Percentiles rank a stretch among this genome's conserved stretches.
These are phyloP conservation scores for Populus trichocarpa DNA, from an alignment of 441 rosid species.

Conservation along the genomic window DNA sequence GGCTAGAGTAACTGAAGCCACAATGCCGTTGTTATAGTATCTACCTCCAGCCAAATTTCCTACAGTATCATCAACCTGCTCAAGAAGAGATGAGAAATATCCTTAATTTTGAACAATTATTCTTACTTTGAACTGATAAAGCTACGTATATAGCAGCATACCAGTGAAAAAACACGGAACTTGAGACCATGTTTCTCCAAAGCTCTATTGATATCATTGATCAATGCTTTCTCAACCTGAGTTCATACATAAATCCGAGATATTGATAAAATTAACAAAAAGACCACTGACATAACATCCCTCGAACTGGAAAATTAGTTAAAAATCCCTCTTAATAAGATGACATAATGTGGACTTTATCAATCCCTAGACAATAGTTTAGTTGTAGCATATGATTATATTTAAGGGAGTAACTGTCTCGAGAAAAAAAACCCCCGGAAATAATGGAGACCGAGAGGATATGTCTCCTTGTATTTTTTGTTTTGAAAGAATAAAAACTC, in stretches of 20 bases:
- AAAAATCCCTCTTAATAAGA: too few relatives aligned
- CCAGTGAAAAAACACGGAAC: conserved; percentile 31
- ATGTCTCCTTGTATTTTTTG: neutral
- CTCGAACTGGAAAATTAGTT: too few relatives aligned
- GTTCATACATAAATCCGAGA: neutral
- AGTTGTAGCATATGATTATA: too few relatives aligned
- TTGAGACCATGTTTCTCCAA: conserved; percentile 39
- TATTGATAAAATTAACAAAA: too few relatives aligned
- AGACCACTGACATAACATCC: too few relatives aligned
- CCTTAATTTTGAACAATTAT: neutral
- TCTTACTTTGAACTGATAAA: neutral
- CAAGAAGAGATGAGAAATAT: neutral
- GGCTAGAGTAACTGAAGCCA: conserved; percentile 57
- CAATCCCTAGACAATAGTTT: too few relatives aligned
- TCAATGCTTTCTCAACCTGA: conserved; percentile 32
- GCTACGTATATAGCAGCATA: conserved; percentile 9
- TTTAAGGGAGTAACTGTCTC: too few relatives aligned
- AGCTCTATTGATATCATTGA: conserved; percentile 39
- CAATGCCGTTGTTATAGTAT: conserved; percentile 43
- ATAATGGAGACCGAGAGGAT: too few relatives aligned
- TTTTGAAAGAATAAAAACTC: too few relatives aligned
- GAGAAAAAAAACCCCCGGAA: too few relatives aligned
- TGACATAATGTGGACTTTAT: too few relatives aligned
- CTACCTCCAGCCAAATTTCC: conserved; percentile 61
- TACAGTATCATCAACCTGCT: conserved; percentile 44